phyloP scores from a whole-genome alignment of 2,329 filamentous ascomycete species.

The Orbilia brochopaga region DNA sequence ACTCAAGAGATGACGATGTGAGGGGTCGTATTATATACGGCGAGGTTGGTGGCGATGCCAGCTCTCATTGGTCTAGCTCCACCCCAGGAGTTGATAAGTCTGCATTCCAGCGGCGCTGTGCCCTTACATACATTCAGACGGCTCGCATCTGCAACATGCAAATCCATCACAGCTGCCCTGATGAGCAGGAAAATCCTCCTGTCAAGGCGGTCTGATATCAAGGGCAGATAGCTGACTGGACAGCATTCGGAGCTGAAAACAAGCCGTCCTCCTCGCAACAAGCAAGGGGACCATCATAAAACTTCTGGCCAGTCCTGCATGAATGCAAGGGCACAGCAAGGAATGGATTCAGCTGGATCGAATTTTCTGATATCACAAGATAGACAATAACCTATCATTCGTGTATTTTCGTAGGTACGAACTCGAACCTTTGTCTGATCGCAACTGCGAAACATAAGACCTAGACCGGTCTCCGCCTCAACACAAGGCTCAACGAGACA shows the following conservation, averaged over 20 bases:
- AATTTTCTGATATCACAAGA: neutral
- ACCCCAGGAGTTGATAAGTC: neutral
- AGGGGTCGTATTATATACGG: neutral
- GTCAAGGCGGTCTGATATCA: neutral
- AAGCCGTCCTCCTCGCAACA: neutral
- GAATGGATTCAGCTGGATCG: neutral
- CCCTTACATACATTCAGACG: slow-evolving; percentile 9
- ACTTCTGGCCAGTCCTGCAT: neutral
- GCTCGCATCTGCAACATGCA: neutral
- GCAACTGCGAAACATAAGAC: neutral
- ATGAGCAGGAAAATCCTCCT: neutral
- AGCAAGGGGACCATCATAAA: neutral
- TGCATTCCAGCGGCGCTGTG: neutral
- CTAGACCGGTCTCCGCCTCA: slow-evolving; percentile 1
- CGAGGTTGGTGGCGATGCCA: slow-evolving; percentile 4
- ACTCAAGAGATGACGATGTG: neutral
- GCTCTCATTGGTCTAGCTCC: neutral
- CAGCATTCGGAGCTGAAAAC: slow-evolving; percentile 1
- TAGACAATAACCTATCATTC: too few relatives aligned
- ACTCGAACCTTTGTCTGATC: neutral
- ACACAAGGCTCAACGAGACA: neutral
- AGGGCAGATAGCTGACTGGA: neutral
- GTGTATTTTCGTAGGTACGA: too few relatives aligned
- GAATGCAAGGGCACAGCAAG: neutral
- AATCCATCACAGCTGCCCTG: neutral